These are phyloP conservation scores for Phycomyces blakesleeanus DNA, from an alignment of 192 early-diverging fungal species.

Conservation along the genomic window DNA sequence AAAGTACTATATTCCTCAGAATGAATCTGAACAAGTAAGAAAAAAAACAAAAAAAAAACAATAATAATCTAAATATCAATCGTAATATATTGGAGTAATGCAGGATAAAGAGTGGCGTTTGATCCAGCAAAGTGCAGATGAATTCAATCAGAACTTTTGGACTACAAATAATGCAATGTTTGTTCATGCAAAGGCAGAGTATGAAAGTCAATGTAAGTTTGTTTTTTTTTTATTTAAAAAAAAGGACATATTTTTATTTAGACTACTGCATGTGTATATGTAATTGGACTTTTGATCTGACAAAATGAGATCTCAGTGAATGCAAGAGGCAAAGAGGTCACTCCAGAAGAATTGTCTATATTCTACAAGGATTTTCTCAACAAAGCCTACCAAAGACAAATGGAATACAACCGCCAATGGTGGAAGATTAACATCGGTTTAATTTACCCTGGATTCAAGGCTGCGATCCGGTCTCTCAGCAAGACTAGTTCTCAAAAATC, in stretches of 20 bases:
- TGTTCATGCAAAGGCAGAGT: slow-evolving; percentile 46
- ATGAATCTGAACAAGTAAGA: slow-evolving; percentile 43
- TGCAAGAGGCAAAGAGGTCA: slow-evolving; percentile 36
- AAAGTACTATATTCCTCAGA: slow-evolving; percentile 41
- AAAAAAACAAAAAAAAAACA: background rate
- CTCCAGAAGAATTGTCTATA: slow-evolving; percentile 47
- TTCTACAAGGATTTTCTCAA: slow-evolving; percentile 60
- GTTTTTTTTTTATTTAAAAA: background rate
- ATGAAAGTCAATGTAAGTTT: slow-evolving; percentile 47
- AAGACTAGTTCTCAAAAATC: slow-evolving; percentile 3
- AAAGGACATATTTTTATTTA: no score
- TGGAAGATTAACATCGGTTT: slow-evolving; percentile 49
- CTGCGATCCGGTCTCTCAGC: slow-evolving; percentile 26
- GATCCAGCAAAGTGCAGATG: slow-evolving; percentile 41
- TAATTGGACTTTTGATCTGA: background rate
- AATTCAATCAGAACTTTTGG: slow-evolving; percentile 56
- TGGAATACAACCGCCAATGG: slow-evolving; percentile 56
- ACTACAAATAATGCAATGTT: slow-evolving; percentile 51
- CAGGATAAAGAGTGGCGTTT: slow-evolving; percentile 47
- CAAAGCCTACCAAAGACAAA: slow-evolving; percentile 53
- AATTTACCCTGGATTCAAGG: slow-evolving; percentile 47
- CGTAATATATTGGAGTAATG: background rate
- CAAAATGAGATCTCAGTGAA: slow-evolving; percentile 26
- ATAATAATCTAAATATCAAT: background rate
- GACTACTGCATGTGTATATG: no score